Conservation (phyloP, 1,284 basidiomycete species). For the Ceratobasidium sp. region DNA sequence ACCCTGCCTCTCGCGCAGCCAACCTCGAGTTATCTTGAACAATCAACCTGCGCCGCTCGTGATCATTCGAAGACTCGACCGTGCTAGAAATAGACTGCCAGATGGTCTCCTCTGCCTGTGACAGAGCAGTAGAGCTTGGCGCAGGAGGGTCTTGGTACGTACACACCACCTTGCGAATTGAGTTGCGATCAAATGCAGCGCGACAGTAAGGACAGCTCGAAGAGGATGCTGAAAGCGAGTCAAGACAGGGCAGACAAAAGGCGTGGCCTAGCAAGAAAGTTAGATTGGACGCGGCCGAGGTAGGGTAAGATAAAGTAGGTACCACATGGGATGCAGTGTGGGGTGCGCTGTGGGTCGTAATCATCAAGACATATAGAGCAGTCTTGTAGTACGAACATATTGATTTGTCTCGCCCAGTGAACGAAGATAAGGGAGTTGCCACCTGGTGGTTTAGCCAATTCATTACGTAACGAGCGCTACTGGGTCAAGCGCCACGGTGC, state of each 20-base stretch:
- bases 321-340: constrained; percentile 25
- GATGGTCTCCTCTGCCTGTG: neutral
- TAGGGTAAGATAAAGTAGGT: neutral
- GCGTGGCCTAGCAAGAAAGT: neutral
- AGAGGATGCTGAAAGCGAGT: neutral
- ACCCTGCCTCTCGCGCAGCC: neutral
- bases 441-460: neutral
- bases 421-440: neutral
- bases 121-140: neutral
- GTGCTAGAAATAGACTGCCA: constrained; percentile 18
- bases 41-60: constrained; percentile 6
- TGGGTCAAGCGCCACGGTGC: neutral
- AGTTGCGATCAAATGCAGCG: neutral
- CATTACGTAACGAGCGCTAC: neutral
- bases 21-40: neutral
- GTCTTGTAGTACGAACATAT: constrained; percentile 24
- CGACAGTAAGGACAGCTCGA: constrained; percentile 31
- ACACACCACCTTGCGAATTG: constrained; percentile 12
- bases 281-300: neutral
- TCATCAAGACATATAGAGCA: constrained; percentile 27
- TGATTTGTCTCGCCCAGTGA: neutral
- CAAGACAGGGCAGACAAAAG: constrained; percentile 29
- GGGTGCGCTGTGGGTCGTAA: constrained; percentile 3
- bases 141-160: neutral
- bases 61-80: neutral